Evolutionary conservation across 495 filamentous ascomycete species (phyloP), one percentile per base, ranked within the genome.

Genomic region (Neurospora sublineolata): DNA sequence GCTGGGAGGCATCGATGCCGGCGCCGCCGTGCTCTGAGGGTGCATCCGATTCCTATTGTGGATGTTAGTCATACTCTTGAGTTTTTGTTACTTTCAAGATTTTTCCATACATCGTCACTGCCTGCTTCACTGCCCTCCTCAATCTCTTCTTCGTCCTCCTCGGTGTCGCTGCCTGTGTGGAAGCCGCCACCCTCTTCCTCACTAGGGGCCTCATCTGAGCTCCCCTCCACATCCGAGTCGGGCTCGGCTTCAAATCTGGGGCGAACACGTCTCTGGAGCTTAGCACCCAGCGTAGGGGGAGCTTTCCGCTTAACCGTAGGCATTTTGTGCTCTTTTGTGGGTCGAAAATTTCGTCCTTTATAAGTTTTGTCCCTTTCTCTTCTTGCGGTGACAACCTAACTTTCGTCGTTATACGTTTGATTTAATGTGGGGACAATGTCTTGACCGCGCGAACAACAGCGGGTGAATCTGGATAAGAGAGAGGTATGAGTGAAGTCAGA

Each of bases 241-340:
- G 86, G 86, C 69, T 87, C 84, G 3, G 78, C 77, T 46, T 87
- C 88, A 40, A 83, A 84, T 39, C 85, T 81, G 0, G 87, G 86
- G 46, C 85, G 85, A 40, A 91, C 86, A 58, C 89, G 84, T 71
- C 89, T 83, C 75, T 90, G 85, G 10, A 92, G 78, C 37, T 79
- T 81, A 10, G 38, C 10, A 20, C 70, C 69, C 33, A 72, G 41
- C 20, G 68, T 73, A 46, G 74, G 36, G 6, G 73, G 52, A 12
- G 72, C 74, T 75, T 81, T 82, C 16, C 80, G 74, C 52, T 82
- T 82, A 37, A 70, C 40, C 0, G 78, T 71, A 37, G 75, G 72
- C 80, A 81, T 81, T 7, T 27, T 74, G 23, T 38, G 23, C 4
- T 64, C 6, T 33, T 64, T 18, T 64, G 44, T 30, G 52, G 12